These are phyloP conservation scores for Phytophthora pini DNA, from an alignment of 352 stramenopile species.

Conservation along the genomic window DNA sequence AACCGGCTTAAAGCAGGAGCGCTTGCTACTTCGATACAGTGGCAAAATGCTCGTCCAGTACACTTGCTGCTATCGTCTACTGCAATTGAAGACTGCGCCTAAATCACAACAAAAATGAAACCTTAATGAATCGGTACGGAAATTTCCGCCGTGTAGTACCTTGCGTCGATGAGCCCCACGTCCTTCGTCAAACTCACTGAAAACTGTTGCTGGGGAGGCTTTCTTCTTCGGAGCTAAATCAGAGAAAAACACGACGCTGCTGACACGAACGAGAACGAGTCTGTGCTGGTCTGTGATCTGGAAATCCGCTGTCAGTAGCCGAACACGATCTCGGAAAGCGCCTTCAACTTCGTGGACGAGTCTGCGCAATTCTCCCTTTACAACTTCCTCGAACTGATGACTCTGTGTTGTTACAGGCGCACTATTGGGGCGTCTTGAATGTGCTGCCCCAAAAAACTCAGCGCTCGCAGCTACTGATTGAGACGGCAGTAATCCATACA, in stretches of 20 bases:
- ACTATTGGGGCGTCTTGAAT: slow-evolving; percentile 24
- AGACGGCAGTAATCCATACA: slow-evolving; percentile 44
- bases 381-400: slow-evolving; percentile 50
- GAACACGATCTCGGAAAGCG: slow-evolving; percentile 47
- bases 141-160: slow-evolving; percentile 14
- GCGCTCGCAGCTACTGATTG: slow-evolving; percentile 9
- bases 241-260: slow-evolving; percentile 61
- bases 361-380: slow-evolving; percentile 52
- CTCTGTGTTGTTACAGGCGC: slow-evolving; percentile 25
- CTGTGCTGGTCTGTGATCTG: slow-evolving; percentile 61
- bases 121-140: neutral
- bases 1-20: slow-evolving; percentile 16
- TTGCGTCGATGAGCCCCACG: slow-evolving; percentile 8
- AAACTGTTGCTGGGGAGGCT: neutral
- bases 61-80: slow-evolving; percentile 40
- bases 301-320: slow-evolving; percentile 61
- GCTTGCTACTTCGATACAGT: slow-evolving; percentile 38
- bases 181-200: neutral
- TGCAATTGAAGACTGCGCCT: slow-evolving; percentile 19
- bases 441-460: neutral
- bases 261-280: slow-evolving; percentile 63
- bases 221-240: slow-evolving; percentile 46
- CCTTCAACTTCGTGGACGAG: slow-evolving; percentile 57
- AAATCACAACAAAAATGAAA: neutral
- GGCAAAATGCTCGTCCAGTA: slow-evolving; percentile 52